phyloP scores from a whole-genome alignment of 2,329 filamentous ascomycete species.

The Arthrobotrys pseudoclavata region DNA sequence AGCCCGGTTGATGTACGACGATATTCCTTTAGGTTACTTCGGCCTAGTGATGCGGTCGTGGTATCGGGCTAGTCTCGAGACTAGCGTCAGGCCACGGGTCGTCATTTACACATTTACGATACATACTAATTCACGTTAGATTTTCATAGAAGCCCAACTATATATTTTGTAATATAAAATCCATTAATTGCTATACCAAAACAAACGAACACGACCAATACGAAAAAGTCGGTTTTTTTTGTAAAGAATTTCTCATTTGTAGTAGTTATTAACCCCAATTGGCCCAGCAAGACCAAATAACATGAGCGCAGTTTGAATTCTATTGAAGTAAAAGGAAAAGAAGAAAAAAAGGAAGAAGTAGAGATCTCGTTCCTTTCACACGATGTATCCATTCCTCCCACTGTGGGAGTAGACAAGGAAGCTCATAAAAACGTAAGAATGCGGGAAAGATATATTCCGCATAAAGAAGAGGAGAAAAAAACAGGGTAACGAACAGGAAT shows the following conservation, averaged over 20 bases:
- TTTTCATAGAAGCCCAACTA: too few species aligned
- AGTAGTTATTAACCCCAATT: not conserved
- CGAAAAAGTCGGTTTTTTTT: not conserved
- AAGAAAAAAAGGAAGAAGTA: not conserved
- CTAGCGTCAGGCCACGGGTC: too few species aligned
- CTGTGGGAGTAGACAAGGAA: slow-evolving; percentile 1
- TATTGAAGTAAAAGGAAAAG: slow-evolving; percentile 1
- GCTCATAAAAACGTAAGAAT: not conserved
- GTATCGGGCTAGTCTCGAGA: too few species aligned
- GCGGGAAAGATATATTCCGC: not conserved
- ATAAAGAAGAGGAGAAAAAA: slow-evolving; percentile 30
- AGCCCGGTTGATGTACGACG: too few species aligned
- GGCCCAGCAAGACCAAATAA: not conserved
- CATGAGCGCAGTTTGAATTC: not conserved
- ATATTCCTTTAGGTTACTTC: too few species aligned
- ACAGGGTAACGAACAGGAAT: slow-evolving; percentile 14
- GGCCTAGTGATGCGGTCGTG: too few species aligned
- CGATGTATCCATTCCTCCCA: not conserved
- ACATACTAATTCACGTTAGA: too few species aligned
- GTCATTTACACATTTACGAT: too few species aligned
- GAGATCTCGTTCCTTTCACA: not conserved
- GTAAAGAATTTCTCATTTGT: not conserved
- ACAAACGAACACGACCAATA: not conserved
- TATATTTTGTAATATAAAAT: too few species aligned
- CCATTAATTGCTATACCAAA: not conserved